These are phyloP conservation scores for Batrachochytrium dendrobatidis DNA, from an alignment of 371 early-diverging fungal species.

Conservation along the genomic window DNA sequence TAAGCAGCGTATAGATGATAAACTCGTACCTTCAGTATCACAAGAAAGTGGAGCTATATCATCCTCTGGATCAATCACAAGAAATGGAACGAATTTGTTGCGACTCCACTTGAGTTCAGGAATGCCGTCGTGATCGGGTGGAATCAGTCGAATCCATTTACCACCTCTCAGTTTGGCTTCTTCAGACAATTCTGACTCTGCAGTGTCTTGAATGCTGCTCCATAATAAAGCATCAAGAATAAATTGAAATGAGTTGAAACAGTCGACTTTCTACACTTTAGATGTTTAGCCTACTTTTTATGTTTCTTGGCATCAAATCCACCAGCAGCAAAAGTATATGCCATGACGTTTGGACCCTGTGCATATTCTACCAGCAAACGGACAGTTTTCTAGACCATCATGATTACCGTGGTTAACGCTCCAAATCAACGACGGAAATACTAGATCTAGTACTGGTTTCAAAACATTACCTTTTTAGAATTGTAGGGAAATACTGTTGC, in stretches of 20 bases:
- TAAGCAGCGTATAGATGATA: too few relatives aligned
- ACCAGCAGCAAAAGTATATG: conserved; percentile 55
- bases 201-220: conserved; percentile 41
- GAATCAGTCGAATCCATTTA: conserved; percentile 43
- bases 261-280: background rate
- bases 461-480: conserved; percentile 27
- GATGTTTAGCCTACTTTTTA: conserved; percentile 18
- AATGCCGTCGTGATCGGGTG: conserved; percentile 46
- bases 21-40: conserved; percentile 58
- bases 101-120: conserved; percentile 54
- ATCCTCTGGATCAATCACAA: conserved; percentile 46
- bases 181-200: conserved; percentile 55
- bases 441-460: background rate
- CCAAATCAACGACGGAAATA: conserved; percentile 1
- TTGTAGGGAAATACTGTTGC: conserved; percentile 39
- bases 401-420: background rate
- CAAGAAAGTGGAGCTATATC: conserved; percentile 43
- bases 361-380: conserved; percentile 52
- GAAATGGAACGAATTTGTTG: conserved; percentile 55
- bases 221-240: background rate
- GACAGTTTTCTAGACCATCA: conserved; percentile 45
- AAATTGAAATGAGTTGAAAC: background rate
- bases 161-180: conserved; percentile 53
- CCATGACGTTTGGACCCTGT: conserved; percentile 59
- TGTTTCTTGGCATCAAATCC: conserved; percentile 54